These are phyloP conservation scores for Suillus clintonianus DNA, from an alignment of 768 basidiomycete genomes.

Conservation along the genomic window DNA sequence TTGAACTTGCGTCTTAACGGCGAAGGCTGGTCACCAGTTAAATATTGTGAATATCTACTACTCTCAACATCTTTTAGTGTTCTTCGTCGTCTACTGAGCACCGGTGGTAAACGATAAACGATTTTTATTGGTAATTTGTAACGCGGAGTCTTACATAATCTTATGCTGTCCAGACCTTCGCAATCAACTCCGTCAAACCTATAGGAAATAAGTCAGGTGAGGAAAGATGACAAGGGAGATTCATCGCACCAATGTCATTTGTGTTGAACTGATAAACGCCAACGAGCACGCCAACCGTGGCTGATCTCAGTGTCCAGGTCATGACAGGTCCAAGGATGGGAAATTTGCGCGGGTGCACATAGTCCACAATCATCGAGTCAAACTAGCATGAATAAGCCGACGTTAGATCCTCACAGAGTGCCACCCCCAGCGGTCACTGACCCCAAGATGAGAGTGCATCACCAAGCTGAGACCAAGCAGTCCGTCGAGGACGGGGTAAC, in stretches of 20 bases:
- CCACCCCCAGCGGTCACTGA: slow-evolving; percentile 37
- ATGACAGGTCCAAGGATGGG: slow-evolving; percentile 67
- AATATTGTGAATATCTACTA: background rate
- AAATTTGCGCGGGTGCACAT: slow-evolving; percentile 92
- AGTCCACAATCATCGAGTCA: slow-evolving; percentile 79
- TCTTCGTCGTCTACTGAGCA: background rate
- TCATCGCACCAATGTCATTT: slow-evolving; percentile 86
- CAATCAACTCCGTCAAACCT: slow-evolving; percentile 87
- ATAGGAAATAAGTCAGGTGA: background rate
- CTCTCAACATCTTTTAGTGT: background rate
- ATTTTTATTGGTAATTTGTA: too few relatives aligned
- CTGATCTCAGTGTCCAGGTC: slow-evolving; percentile 76
- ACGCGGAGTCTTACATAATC: background rate
- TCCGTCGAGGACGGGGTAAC: slow-evolving; percentile 87
- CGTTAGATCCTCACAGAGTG: background rate
- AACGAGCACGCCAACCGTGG: slow-evolving; percentile 80
- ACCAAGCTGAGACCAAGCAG: slow-evolving; percentile 84
- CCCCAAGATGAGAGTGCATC: slow-evolving; percentile 96
- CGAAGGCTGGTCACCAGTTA: background rate
- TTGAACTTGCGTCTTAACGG: background rate
- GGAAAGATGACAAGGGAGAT: slow-evolving; percentile 1
- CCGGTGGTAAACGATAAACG: too few relatives aligned
- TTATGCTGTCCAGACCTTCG: slow-evolving; percentile 81
- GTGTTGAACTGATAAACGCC: slow-evolving; percentile 99
- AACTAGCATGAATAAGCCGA: slow-evolving; percentile 49